phyloP scores from a whole-genome alignment of 768 basidiomycete species.

The Hypholoma fasciculare region DNA sequence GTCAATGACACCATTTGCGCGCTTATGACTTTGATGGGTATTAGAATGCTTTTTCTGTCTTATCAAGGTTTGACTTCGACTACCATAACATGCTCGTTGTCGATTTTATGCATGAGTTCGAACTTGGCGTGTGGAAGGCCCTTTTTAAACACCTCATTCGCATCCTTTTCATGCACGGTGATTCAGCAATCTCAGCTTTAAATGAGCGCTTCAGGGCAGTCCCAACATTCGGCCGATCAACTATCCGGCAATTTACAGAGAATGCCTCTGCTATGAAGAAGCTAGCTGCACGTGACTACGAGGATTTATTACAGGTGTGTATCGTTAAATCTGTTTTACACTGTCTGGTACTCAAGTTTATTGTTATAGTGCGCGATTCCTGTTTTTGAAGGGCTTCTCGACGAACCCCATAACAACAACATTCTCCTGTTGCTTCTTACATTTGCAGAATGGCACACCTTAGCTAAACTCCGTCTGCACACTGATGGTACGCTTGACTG shows the following conservation, averaged over 20 bases:
- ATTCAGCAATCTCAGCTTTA: background rate
- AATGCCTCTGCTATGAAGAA: slow-evolving; percentile 19
- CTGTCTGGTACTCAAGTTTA: background rate
- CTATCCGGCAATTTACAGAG: background rate
- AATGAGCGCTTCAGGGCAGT: slow-evolving; percentile 18
- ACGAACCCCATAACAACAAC: background rate
- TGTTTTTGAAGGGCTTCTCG: slow-evolving; percentile 32
- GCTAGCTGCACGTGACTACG: slow-evolving; percentile 30
- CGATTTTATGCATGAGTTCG: slow-evolving; percentile 12
- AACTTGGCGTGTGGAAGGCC: slow-evolving; percentile 35
- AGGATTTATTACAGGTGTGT: slow-evolving; percentile 28
- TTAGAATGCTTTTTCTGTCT: slow-evolving; percentile 31
- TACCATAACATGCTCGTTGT: slow-evolving; percentile 24
- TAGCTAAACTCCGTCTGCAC: background rate
- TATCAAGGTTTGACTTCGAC: slow-evolving; percentile 18
- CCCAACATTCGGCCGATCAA: slow-evolving; percentile 16
- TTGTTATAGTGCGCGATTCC: slow-evolving; percentile 29
- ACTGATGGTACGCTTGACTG: background rate
- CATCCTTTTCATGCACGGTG: slow-evolving; percentile 17
- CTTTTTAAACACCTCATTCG: slow-evolving; percentile 32
- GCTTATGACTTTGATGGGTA: background rate
- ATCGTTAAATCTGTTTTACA: background rate
- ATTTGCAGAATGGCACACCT: background rate
- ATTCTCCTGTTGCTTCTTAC: background rate
- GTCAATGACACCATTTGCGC: background rate